A percentile compares a stretch with the other conserved stretches of the same genome.
Evolutionary conservation across 257 asterid genomes (phyloP).

Genomic region (Primulina huaijiensis): DNA sequence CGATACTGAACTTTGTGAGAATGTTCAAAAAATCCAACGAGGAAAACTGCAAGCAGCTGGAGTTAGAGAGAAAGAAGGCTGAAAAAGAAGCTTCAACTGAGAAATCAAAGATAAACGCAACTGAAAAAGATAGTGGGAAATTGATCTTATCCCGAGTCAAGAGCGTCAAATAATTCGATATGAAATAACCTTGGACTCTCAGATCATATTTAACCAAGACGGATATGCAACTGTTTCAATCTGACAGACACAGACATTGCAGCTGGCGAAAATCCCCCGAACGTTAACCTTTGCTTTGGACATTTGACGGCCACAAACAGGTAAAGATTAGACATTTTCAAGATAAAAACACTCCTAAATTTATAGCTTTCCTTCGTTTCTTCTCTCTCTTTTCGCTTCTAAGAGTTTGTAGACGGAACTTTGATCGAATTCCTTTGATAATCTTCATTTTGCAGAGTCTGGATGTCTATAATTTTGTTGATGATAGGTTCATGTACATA

Average conservation of each 20-base stretch:
- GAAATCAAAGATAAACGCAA: constrained; percentile 40
- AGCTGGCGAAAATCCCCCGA: not conserved
- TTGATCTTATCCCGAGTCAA: constrained; percentile 32
- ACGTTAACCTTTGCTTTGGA: not conserved
- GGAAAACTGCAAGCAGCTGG: constrained; percentile 86
- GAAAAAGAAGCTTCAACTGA: constrained; percentile 75
- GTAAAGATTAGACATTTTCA: not conserved
- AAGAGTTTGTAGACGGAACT: constrained; percentile 7
- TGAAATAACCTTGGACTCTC: not conserved
- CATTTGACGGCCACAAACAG: constrained; percentile 14
- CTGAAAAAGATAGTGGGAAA: constrained; percentile 38
- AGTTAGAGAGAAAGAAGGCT: constrained; percentile 77
- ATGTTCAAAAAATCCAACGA: constrained; percentile 80
- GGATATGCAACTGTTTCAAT: not conserved
- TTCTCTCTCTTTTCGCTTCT: not conserved
- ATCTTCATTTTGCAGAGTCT: constrained; percentile 28
- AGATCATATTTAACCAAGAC: not conserved
- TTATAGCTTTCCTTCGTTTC: not conserved
- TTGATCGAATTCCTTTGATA: constrained; percentile 5
- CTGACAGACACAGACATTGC: constrained; percentile 8
- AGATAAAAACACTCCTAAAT: constrained; percentile 4
- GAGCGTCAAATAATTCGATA: constrained; percentile 32
- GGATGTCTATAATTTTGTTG: constrained; percentile 23
- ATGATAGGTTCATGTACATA: constrained; percentile 34
- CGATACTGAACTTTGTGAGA: constrained; percentile 73